Evolutionary conservation across 768 basidiomycete genomes (phyloP).

Genomic region (Tephrocybe sp.): DNA sequence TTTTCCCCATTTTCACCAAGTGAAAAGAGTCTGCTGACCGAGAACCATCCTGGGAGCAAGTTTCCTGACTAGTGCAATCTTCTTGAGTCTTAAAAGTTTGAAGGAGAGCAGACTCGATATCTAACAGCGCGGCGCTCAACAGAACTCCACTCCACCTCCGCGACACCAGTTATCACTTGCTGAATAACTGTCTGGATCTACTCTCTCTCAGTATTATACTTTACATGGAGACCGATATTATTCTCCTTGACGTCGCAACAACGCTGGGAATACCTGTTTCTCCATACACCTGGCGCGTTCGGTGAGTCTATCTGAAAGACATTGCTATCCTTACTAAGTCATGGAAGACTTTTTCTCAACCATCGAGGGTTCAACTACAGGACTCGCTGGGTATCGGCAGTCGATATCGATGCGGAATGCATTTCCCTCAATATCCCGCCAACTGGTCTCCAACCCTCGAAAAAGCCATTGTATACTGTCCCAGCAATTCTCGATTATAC

Average conservation of each 20-base stretch:
- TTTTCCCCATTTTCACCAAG: too few relatives aligned
- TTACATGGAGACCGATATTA: background rate
- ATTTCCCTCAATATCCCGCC: slow-evolving; percentile 24
- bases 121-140: too few relatives aligned
- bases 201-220: too few relatives aligned
- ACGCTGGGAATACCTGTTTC: slow-evolving; percentile 9
- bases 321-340: background rate
- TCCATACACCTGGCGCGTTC: slow-evolving; percentile 26
- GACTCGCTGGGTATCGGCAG: slow-evolving; percentile 24
- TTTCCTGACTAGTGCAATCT: too few relatives aligned
- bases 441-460: slow-evolving; percentile 21
- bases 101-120: too few relatives aligned
- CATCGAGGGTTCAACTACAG: slow-evolving; percentile 23
- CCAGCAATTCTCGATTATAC: slow-evolving; percentile 28
- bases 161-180: too few relatives aligned
- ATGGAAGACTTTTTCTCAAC: slow-evolving; percentile 20
- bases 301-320: slow-evolving; percentile 10
- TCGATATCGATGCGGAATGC: slow-evolving; percentile 23
- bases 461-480: slow-evolving; percentile 28
- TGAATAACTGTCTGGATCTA: too few relatives aligned
- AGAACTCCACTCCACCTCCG: too few relatives aligned
- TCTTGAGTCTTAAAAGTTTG: too few relatives aligned
- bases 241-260: slow-evolving; percentile 1
- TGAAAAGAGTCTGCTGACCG: too few relatives aligned
- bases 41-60: too few relatives aligned